phyloP scores from a whole-genome alignment of 75 land plant genomes.

The Pinus taeda region DNA sequence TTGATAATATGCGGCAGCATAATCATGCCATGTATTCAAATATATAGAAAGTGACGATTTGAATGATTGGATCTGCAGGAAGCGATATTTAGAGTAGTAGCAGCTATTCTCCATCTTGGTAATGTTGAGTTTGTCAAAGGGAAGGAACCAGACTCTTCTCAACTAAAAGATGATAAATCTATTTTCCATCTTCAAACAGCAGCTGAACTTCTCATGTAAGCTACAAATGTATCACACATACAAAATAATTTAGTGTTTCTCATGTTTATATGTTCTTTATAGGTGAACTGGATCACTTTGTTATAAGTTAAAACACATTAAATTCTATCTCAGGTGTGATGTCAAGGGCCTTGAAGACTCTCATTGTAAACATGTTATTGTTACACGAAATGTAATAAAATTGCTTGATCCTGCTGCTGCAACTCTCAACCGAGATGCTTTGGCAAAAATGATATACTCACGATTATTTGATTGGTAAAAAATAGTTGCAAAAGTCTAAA shows the following conservation, averaged over 20 bases:
- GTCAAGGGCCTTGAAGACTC: conserved; percentile 70
- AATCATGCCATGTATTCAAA: not conserved
- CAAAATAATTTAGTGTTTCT: not conserved
- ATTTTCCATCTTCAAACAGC: conserved; percentile 57
- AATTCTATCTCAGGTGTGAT: conserved; percentile 61
- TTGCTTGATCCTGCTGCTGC: conserved; percentile 37
- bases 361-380: conserved; percentile 73
- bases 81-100: conserved; percentile 77
- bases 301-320: not conserved
- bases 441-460: conserved; percentile 94
- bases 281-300: not conserved
- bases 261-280: not conserved
- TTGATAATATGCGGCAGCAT: not conserved
- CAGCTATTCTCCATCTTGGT: conserved; percentile 80
- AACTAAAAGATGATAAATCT: conserved; percentile 64
- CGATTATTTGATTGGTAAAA: conserved; percentile 92
- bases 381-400: conserved; percentile 82
- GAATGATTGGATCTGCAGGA: conserved; percentile 39
- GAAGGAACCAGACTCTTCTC: conserved; percentile 70
- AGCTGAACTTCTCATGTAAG: conserved; percentile 75
- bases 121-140: conserved; percentile 71
- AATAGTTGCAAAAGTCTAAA: not conserved
- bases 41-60: not conserved
- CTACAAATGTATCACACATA: not conserved
- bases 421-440: conserved; percentile 82